Percentiles rank a stretch among this genome's conserved stretches.
Evolutionary conservation across 2,329 filamentous ascomycete species (phyloP).

Genomic region (Arachnomyces sp.): DNA sequence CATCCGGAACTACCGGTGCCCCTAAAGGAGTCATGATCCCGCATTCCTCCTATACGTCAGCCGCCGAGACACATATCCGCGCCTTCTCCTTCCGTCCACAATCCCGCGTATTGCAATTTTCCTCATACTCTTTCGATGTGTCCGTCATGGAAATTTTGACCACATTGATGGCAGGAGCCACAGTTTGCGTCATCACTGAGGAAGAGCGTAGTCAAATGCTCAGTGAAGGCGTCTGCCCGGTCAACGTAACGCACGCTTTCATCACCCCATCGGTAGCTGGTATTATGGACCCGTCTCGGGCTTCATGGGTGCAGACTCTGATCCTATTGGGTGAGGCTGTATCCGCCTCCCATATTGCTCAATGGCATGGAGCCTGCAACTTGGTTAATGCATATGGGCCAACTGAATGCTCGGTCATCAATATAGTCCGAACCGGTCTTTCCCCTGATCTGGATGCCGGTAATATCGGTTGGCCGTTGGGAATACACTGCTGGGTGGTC

Average conservation of each 20-base stretch:
- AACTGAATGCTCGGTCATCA: slow-evolving; percentile 16
- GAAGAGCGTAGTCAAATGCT: slow-evolving; percentile 26
- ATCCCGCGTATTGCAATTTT: slow-evolving; percentile 34
- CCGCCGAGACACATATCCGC: slow-evolving; percentile 19
- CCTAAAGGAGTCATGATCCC: slow-evolving; percentile 32
- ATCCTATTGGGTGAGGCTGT: slow-evolving; percentile 50
- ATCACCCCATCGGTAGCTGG: too few relatives aligned
- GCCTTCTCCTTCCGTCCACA: slow-evolving; percentile 8
- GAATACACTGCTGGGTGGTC: slow-evolving; percentile 4
- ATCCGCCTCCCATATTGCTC: slow-evolving; percentile 38
- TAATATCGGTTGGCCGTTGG: slow-evolving; percentile 9
- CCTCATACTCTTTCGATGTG: slow-evolving; percentile 39
- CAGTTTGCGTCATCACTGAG: slow-evolving; percentile 40
- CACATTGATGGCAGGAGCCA: slow-evolving; percentile 35
- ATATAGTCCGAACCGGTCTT: slow-evolving; percentile 26
- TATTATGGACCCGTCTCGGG: too few relatives aligned
- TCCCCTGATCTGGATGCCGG: slow-evolving; percentile 12
- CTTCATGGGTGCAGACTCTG: slow-evolving; percentile 26
- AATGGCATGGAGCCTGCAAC: slow-evolving; percentile 21
- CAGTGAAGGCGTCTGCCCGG: too few relatives aligned
- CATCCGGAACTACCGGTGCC: slow-evolving; percentile 30
- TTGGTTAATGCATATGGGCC: slow-evolving; percentile 10
- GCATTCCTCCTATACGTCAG: slow-evolving; percentile 23
- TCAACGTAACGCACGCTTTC: too few relatives aligned
- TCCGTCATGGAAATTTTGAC: slow-evolving; percentile 33